Conservation (phyloP, 495 filamentous ascomycete genomes). For the Lindgomyces ingoldianus region DNA sequence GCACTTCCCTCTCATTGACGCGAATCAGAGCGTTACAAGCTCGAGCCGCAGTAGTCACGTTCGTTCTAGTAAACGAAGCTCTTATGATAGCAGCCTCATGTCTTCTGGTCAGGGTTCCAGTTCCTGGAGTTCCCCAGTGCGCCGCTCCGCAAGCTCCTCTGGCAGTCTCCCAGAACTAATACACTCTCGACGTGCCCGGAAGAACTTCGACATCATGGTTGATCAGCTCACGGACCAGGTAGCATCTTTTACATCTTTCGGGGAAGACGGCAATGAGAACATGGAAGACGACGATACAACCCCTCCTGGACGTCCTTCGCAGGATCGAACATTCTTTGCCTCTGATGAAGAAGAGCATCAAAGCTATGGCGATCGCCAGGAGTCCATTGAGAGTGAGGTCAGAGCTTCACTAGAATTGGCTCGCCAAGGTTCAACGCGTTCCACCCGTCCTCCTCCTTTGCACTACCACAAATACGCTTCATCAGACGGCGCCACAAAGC, state of each 20-base stretch:
- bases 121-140: constrained; percentile 50
- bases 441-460: constrained; percentile 14
- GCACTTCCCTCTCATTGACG: constrained; percentile 48
- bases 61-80: constrained; percentile 60
- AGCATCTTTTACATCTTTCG: constrained; percentile 25
- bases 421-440: constrained; percentile 18
- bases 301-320: constrained; percentile 9
- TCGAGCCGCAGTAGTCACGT: constrained; percentile 56
- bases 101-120: constrained; percentile 39
- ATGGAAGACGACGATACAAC: constrained; percentile 27
- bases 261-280: constrained; percentile 15
- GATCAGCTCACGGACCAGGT: constrained; percentile 37
- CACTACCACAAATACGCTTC: constrained; percentile 25
- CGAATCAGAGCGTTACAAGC: constrained; percentile 44
- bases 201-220: constrained; percentile 29
- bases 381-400: constrained; percentile 24
- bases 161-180: constrained; percentile 59
- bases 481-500: constrained; percentile 29
- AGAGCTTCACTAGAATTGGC: constrained; percentile 26
- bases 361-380: neutral
- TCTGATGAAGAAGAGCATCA: constrained; percentile 14
- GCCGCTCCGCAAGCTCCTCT: constrained; percentile 59
- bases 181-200: constrained; percentile 43
- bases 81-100: constrained; percentile 58
- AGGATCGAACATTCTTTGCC: constrained; percentile 27